Conservation (phyloP, 768 basidiomycete species). For the Xerocomus potaroensis region DNA sequence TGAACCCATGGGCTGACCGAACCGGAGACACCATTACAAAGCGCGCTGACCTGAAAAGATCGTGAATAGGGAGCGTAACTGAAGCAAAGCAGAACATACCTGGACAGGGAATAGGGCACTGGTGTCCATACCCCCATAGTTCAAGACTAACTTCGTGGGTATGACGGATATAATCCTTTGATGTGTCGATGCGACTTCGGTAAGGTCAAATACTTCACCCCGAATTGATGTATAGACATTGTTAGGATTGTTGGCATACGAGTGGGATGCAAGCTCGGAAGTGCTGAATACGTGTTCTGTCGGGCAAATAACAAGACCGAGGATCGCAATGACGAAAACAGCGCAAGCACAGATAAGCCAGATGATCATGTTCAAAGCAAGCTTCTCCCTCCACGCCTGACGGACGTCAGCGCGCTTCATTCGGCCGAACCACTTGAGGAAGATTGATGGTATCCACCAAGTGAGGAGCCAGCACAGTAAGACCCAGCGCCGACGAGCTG, state of each 20-base stretch:
- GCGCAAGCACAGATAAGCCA: constrained; percentile 91
- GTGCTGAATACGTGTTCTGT: constrained; percentile 87
- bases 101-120: constrained; percentile 92
- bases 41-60: constrained; percentile 67
- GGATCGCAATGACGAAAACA: constrained; percentile 87
- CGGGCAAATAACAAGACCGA: constrained; percentile 89
- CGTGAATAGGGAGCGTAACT: not conserved
- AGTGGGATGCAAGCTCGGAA: constrained; percentile 72
- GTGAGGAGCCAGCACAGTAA: constrained; percentile 84
- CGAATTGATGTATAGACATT: constrained; percentile 81
- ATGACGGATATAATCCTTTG: constrained; percentile 66
- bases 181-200: constrained; percentile 62
- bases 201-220: constrained; percentile 93
- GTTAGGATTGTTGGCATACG: constrained; percentile 55
- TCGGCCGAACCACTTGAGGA: constrained; percentile 68
- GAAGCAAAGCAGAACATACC: constrained; percentile 36
- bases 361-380: constrained; percentile 91
- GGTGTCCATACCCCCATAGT: constrained; percentile 77
- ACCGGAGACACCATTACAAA: constrained; percentile 85
- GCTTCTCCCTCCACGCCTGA: constrained; percentile 97
- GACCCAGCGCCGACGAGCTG: constrained; percentile 84
- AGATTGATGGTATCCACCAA: constrained; percentile 80
- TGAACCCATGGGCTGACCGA: constrained; percentile 80
- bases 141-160: constrained; percentile 65
- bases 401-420: constrained; percentile 94